These are phyloP conservation scores for Pulicaria dysenterica DNA, from an alignment of 129 eudicot species.

Conservation along the genomic window DNA sequence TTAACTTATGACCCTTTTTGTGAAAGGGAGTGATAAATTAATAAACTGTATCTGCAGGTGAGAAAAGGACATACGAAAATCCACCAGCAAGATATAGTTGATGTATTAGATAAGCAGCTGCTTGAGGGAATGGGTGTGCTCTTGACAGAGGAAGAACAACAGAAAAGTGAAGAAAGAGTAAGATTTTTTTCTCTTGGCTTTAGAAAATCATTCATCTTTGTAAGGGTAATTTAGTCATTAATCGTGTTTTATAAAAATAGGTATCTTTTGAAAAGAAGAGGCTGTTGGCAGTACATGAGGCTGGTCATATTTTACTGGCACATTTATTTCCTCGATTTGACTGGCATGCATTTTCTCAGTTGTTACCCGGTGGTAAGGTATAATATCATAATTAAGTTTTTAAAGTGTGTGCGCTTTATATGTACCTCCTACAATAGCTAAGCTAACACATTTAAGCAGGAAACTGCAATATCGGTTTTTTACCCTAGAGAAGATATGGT, in stretches of 20 bases:
- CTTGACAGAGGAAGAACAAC: conserved; percentile 95
- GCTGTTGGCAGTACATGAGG: conserved; percentile 95
- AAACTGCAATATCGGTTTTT: conserved; percentile 91
- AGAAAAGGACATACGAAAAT: conserved; percentile 89
- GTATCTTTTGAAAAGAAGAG: conserved; percentile 78
- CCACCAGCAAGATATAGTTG: conserved; percentile 83
- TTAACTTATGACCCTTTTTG: neutral
- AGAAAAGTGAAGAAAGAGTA: conserved; percentile 82
- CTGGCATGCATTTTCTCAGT: conserved; percentile 98
- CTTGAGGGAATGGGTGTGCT: conserved; percentile 99
- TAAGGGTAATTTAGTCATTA: conserved; percentile 23
- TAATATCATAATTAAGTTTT: neutral
- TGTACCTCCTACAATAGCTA: conserved; percentile 9
- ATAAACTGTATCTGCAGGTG: conserved; percentile 49
- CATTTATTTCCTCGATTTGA: conserved; percentile 93
- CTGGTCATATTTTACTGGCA: conserved; percentile 91
- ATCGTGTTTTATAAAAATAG: conserved; percentile 36
- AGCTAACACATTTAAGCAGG: conserved; percentile 50
- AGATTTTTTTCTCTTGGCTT: conserved; percentile 29
- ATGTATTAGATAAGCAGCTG: conserved; percentile 88
- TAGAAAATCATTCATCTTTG: neutral
- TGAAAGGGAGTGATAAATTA: conserved; percentile 1
- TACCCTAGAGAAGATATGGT: conserved; percentile 91
- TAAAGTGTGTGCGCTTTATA: neutral
- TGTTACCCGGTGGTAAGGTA: conserved; percentile 97